phyloP scores from a whole-genome alignment of 768 basidiomycete species.

The Tricholoma matsutake region DNA sequence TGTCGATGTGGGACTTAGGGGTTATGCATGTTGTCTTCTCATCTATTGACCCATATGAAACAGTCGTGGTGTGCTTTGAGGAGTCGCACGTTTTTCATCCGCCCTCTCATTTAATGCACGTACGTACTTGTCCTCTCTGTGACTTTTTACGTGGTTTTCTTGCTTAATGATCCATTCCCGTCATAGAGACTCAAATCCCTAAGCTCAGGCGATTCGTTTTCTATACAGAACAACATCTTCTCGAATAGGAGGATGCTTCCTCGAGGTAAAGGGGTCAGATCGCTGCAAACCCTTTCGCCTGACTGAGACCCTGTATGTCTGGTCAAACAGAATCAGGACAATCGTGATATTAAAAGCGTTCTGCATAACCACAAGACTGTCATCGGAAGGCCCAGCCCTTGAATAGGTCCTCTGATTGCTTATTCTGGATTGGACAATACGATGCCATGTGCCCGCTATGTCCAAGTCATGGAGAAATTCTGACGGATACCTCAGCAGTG shows the following conservation, averaged over 20 bases:
- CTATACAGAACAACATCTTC: not conserved
- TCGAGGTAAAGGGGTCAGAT: not conserved
- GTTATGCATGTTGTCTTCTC: not conserved
- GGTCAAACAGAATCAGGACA: not conserved
- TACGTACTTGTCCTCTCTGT: slow-evolving; percentile 1
- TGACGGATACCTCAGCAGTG: not conserved
- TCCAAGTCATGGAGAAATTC: not conserved
- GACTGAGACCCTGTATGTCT: not conserved
- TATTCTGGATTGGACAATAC: not conserved
- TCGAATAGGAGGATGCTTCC: not conserved
- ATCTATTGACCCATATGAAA: not conserved
- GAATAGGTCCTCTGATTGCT: not conserved
- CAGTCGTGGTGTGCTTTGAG: not conserved
- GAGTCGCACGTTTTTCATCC: slow-evolving; percentile 1
- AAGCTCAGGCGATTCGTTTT: not conserved
- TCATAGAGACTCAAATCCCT: not conserved
- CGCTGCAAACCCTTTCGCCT: not conserved
- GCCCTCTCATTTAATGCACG: not conserved
- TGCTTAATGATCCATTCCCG: not conserved
- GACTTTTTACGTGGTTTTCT: slow-evolving; percentile 2
- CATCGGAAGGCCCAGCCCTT: not conserved
- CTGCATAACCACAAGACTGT: not conserved
- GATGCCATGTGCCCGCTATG: not conserved
- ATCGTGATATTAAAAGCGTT: not conserved
- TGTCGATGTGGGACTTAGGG: not conserved